These are phyloP conservation scores for Macroventuria anomochaeta DNA, from an alignment of 2,329 filamentous ascomycete genomes.

Conservation along the genomic window DNA sequence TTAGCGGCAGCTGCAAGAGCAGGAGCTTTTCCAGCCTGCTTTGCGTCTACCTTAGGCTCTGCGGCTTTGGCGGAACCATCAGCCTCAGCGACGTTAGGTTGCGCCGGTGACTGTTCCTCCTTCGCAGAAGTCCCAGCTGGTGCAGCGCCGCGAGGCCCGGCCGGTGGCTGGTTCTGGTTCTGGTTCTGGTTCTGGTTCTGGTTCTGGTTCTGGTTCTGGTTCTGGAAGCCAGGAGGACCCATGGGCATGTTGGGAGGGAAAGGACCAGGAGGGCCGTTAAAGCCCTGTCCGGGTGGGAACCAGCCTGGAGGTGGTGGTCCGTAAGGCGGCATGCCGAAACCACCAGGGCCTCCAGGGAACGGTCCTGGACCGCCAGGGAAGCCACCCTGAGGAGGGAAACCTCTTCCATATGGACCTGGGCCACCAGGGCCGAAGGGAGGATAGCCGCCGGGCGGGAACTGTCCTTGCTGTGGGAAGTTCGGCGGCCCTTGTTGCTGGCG, in stretches of 20 bases:
- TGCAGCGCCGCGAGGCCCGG: slow-evolving; percentile 46
- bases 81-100: slow-evolving; percentile 53
- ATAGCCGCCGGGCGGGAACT: slow-evolving; percentile 52
- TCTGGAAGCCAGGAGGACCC: slow-evolving; percentile 60
- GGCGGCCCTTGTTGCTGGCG: slow-evolving; percentile 48
- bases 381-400: slow-evolving; percentile 55
- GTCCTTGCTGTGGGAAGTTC: slow-evolving; percentile 49
- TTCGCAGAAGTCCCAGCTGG: slow-evolving; percentile 38
- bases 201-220: too few species aligned
- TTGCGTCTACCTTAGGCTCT: slow-evolving; percentile 61
- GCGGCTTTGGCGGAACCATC: slow-evolving; percentile 56
- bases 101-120: slow-evolving; percentile 36
- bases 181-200: too few species aligned
- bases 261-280: slow-evolving; percentile 70
- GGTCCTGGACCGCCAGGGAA: slow-evolving; percentile 53
- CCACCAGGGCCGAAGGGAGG: slow-evolving; percentile 52
- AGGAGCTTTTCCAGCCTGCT: slow-evolving; percentile 42
- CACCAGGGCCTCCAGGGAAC: slow-evolving; percentile 59
- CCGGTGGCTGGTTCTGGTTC: slow-evolving; percentile 49
- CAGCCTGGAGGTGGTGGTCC: slow-evolving; percentile 72
- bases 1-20: slow-evolving; percentile 53
- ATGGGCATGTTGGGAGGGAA: slow-evolving; percentile 68
- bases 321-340: slow-evolving; percentile 74
- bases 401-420: slow-evolving; percentile 47
- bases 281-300: slow-evolving; percentile 79